Percentiles rank a stretch among this genome's conserved stretches.
These are phyloP conservation scores for Stentor roeselii DNA, from an alignment of 73 alveolate species.

Conservation along the genomic window DNA sequence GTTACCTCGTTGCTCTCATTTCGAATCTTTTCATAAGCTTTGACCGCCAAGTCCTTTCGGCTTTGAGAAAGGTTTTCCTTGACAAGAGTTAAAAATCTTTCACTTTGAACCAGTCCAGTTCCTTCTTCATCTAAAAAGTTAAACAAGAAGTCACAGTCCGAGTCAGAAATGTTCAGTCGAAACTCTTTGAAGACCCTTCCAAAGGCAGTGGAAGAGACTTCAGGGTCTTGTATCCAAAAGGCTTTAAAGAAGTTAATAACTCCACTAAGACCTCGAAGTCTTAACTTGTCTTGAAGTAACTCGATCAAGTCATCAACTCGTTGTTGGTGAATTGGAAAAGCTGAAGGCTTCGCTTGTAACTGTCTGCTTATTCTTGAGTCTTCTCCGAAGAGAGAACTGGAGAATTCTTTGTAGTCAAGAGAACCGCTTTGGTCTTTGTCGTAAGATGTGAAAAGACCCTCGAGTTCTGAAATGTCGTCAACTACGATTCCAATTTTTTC, in stretches of 20 bases:
- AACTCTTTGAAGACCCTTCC: slow-evolving; percentile 61
- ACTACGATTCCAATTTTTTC: slow-evolving; percentile 77
- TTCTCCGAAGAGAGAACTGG: slow-evolving; percentile 49
- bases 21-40: slow-evolving; percentile 67
- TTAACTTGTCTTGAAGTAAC: slow-evolving; percentile 38
- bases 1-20: slow-evolving; percentile 66
- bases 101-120: slow-evolving; percentile 51
- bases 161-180: slow-evolving; percentile 49
- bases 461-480: slow-evolving; percentile 22
- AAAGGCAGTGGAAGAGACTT: slow-evolving; percentile 62
- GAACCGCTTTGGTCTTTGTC: slow-evolving; percentile 54
- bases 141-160: slow-evolving; percentile 71
- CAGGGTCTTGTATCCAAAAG: slow-evolving; percentile 50
- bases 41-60: slow-evolving; percentile 36
- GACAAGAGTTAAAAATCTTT: slow-evolving; percentile 46
- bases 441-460: slow-evolving; percentile 39
- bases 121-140: slow-evolving; percentile 76
- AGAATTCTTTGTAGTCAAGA: slow-evolving; percentile 65
- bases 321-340: slow-evolving; percentile 1
- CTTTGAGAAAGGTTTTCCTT: slow-evolving; percentile 48
- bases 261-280: slow-evolving; percentile 54
- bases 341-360: background rate
- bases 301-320: slow-evolving; percentile 41
- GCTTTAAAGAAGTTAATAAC: slow-evolving; percentile 45
- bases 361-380: slow-evolving; percentile 26